A percentile compares a stretch with the other conserved stretches of the same genome.
Evolutionary conservation across 495 filamentous ascomycete species (phyloP).

Genomic region (Articulospora tetracladia): DNA sequence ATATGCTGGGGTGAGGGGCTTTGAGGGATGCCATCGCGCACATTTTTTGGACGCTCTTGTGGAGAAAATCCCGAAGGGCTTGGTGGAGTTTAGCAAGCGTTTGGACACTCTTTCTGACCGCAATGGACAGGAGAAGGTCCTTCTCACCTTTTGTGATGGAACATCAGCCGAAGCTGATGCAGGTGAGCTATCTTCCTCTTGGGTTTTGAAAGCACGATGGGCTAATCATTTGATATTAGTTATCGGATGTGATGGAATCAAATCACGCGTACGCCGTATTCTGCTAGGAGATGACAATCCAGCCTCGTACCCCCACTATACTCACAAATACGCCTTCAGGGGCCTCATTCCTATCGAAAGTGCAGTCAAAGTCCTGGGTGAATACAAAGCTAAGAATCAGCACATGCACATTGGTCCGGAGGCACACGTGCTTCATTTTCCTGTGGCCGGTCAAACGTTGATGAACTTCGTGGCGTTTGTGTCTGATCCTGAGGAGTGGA

Average conservation of each 20-base stretch:
- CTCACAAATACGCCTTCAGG: conserved; percentile 42
- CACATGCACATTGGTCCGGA: conserved; percentile 41
- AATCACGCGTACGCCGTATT: conserved; percentile 39
- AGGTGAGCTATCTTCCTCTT: conserved; percentile 25
- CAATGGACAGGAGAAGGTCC: conserved; percentile 15
- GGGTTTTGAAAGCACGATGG: not conserved
- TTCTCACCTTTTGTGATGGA: conserved; percentile 42
- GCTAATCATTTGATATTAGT: conserved; percentile 26
- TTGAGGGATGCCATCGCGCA: conserved; percentile 43
- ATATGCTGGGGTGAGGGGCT: conserved; percentile 30
- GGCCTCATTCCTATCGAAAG: conserved; percentile 43
- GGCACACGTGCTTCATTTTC: conserved; percentile 44
- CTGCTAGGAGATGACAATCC: conserved; percentile 34
- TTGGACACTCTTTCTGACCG: conserved; percentile 25
- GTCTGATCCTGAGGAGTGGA: conserved; percentile 36
- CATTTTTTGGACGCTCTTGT: conserved; percentile 52
- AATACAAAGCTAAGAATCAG: conserved; percentile 34
- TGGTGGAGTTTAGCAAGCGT: conserved; percentile 20
- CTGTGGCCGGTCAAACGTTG: conserved; percentile 32
- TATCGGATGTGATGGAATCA: conserved; percentile 56
- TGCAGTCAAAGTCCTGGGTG: conserved; percentile 36
- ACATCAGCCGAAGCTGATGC: conserved; percentile 39
- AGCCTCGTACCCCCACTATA: conserved; percentile 37
- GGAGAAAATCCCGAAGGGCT: conserved; percentile 37
- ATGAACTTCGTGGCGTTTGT: conserved; percentile 48